Conservation (phyloP, 2,329 filamentous ascomycete species). For the Fusarium xyrophilum region DNA sequence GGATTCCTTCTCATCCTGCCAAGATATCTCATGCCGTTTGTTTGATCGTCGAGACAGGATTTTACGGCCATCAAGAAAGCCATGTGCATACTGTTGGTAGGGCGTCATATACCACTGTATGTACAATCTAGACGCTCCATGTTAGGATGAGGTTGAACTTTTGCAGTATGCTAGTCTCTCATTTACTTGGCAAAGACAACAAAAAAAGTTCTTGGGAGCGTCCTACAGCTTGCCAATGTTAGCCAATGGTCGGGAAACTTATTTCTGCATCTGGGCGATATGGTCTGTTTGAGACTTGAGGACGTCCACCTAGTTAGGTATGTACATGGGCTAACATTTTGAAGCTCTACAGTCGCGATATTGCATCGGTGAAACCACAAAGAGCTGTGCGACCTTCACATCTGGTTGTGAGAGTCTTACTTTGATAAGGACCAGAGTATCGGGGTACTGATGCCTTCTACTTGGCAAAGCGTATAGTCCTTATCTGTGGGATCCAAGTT, state of each 20-base stretch:
- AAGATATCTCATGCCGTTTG: conserved; percentile 13
- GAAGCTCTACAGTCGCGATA: not conserved
- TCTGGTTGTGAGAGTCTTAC: not conserved
- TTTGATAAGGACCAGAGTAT: not conserved
- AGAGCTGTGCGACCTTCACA: not conserved
- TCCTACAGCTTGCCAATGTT: conserved; percentile 5
- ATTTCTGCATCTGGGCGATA: not conserved
- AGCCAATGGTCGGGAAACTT: conserved; percentile 14
- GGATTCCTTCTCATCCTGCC: conserved; percentile 5
- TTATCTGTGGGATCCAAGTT: conserved; percentile 27
- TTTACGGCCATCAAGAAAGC: not conserved
- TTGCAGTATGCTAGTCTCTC: conserved; percentile 10
- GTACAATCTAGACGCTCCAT: not conserved
- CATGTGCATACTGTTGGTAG: not conserved
- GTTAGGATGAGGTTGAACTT: conserved; percentile 4
- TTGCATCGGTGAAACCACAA: not conserved
- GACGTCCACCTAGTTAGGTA: not conserved
- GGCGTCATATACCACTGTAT: not conserved
- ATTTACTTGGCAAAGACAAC: conserved; percentile 4
- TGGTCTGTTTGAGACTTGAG: not conserved
- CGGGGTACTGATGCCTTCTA: not conserved
- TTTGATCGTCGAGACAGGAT: not conserved
- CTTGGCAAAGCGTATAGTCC: conserved; percentile 8
- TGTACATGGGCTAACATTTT: not conserved
- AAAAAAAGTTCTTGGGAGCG: conserved; percentile 11